A percentile compares a stretch with the other conserved stretches of the same genome.
Conservation (phyloP, 768 basidiomycete genomes). For the Pleurotus eryngii region DNA sequence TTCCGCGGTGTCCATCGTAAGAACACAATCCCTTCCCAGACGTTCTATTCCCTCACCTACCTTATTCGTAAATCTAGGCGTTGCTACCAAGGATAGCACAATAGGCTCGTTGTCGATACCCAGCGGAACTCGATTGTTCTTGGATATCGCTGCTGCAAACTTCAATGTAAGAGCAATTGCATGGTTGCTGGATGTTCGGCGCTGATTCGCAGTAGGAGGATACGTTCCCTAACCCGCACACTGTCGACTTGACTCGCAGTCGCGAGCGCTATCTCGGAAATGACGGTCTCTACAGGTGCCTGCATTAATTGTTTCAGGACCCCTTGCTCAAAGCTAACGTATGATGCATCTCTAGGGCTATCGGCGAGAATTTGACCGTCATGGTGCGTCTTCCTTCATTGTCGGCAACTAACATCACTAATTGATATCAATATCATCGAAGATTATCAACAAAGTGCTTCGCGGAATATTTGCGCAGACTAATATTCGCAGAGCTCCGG, state of each 20-base stretch:
- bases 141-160: constrained; percentile 57
- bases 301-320: background rate
- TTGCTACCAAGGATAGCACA: constrained; percentile 42
- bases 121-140: constrained; percentile 54
- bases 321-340: background rate
- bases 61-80: constrained; percentile 27
- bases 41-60: background rate
- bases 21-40: constrained; percentile 15
- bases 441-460: constrained; percentile 62
- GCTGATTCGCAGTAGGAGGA: constrained; percentile 32
- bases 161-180: constrained; percentile 43
- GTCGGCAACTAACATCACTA: constrained; percentile 43
- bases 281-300: constrained; percentile 45
- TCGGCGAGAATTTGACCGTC: constrained; percentile 43
- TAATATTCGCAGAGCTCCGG: constrained; percentile 64
- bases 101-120: constrained; percentile 40
- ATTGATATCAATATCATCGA: constrained; percentile 16
- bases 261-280: constrained; percentile 42
- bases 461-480: constrained; percentile 57
- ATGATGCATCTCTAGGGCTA: background rate
- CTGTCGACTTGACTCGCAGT: constrained; percentile 42
- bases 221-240: constrained; percentile 46
- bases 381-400: constrained; percentile 34
- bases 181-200: background rate
- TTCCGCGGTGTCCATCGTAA: constrained; percentile 68